A percentile compares a stretch with the other conserved stretches of the same genome.
phyloP scores from a whole-genome alignment of 2,329 filamentous ascomycete species.

The Phaeoacremonium minimum region DNA sequence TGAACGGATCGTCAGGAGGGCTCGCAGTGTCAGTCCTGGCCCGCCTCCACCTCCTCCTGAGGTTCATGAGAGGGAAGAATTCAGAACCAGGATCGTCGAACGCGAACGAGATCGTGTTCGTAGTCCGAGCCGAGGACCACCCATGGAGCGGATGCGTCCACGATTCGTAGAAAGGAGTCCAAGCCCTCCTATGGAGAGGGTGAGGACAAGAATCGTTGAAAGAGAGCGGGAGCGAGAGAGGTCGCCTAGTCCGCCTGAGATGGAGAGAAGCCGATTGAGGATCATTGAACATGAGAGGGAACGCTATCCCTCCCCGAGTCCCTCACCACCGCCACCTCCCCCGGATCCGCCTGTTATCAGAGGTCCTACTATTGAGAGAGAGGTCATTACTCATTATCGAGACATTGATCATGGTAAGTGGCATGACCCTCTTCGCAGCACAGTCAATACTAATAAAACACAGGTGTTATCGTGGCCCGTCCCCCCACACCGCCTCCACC shows the following conservation, averaged over 20 bases:
- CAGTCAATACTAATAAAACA: slow-evolving; percentile 4
- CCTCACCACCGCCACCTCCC: slow-evolving; percentile 48
- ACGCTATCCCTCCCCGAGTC: slow-evolving; percentile 37
- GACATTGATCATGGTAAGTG: slow-evolving; percentile 80
- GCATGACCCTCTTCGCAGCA: slow-evolving; percentile 1
- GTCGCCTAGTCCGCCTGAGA: slow-evolving; percentile 33
- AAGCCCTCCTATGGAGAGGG: slow-evolving; percentile 26
- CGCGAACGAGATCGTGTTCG: slow-evolving; percentile 25
- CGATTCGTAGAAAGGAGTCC: slow-evolving; percentile 35
- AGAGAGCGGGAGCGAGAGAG: slow-evolving; percentile 30
- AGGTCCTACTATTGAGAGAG: slow-evolving; percentile 77
- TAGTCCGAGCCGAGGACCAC: slow-evolving; percentile 10
- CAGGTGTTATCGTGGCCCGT: slow-evolving; percentile 44
- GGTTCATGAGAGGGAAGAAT: slow-evolving; percentile 21
- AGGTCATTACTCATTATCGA: slow-evolving; percentile 84
- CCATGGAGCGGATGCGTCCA: slow-evolving; percentile 17
- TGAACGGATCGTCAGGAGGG: slow-evolving; percentile 37
- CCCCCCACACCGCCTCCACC: slow-evolving; percentile 46
- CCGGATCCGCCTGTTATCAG: slow-evolving; percentile 64
- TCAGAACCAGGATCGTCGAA: slow-evolving; percentile 20
- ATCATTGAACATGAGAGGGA: slow-evolving; percentile 45
- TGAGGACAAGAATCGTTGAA: slow-evolving; percentile 35
- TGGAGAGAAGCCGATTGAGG: slow-evolving; percentile 42
- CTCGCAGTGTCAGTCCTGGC: slow-evolving; percentile 33
- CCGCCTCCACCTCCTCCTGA: slow-evolving; percentile 20